Evolutionary conservation across 768 basidiomycete species (phyloP).

Genomic region (Tricholomella constricta): DNA sequence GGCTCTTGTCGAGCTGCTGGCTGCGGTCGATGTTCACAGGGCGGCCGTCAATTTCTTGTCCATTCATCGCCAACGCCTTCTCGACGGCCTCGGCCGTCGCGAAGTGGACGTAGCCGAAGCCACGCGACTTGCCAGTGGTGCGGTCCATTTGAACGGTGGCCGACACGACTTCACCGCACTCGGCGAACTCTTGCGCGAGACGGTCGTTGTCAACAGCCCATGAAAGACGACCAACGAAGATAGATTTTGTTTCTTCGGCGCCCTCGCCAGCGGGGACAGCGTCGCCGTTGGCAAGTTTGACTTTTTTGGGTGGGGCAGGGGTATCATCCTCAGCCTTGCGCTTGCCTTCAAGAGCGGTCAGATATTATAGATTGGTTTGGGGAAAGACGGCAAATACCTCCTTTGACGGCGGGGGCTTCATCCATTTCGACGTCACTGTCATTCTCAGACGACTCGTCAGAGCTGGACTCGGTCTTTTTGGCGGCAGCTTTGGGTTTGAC

Average conservation of each 20-base stretch:
- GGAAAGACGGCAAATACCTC: constrained; percentile 35
- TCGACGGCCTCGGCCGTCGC: constrained; percentile 69
- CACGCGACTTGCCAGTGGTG: constrained; percentile 78
- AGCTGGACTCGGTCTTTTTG: constrained; percentile 30
- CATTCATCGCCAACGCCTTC: constrained; percentile 79
- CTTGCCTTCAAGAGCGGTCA: constrained; percentile 49
- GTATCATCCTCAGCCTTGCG: constrained; percentile 76
- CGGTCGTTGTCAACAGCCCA: constrained; percentile 98
- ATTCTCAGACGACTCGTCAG: constrained; percentile 37
- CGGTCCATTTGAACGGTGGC: constrained; percentile 89
- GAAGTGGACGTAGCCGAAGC: constrained; percentile 85
- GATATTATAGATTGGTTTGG: not conserved
- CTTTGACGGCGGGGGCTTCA: constrained; percentile 33
- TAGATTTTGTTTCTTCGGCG: constrained; percentile 60
- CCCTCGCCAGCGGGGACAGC: constrained; percentile 41
- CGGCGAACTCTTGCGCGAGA: constrained; percentile 86
- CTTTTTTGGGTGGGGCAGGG: constrained; percentile 74
- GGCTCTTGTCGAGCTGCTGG: constrained; percentile 56
- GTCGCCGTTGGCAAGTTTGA: constrained; percentile 67
- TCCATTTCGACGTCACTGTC: constrained; percentile 64
- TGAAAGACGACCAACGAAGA: constrained; percentile 92
- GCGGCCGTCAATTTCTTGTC: constrained; percentile 91
- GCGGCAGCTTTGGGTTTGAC: constrained; percentile 18
- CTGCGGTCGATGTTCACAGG: constrained; percentile 84
- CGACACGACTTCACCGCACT: constrained; percentile 86